phyloP scores from a whole-genome alignment of 441 rosid genomes.

The Gossypium aridum region DNA sequence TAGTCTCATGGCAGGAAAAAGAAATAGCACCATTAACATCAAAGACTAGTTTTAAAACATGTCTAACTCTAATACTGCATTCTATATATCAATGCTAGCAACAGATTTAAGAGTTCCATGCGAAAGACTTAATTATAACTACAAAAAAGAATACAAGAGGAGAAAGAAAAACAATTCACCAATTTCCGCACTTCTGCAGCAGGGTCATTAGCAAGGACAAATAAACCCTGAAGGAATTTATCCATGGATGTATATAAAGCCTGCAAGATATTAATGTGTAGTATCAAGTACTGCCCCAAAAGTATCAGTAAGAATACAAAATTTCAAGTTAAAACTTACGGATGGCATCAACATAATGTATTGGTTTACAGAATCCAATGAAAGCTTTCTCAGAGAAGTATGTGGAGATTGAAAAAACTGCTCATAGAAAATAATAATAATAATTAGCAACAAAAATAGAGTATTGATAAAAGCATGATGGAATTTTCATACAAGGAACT shows the following conservation, averaged over 20 bases:
- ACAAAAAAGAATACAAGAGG: slow-evolving; percentile 1
- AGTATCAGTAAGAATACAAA: neutral
- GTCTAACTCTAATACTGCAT: neutral
- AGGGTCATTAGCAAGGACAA: slow-evolving; percentile 81
- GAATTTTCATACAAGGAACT: neutral
- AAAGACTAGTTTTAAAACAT: neutral
- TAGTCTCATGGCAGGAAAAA: neutral
- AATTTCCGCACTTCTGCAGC: slow-evolving; percentile 88
- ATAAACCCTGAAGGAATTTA: slow-evolving; percentile 90
- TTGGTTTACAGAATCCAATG: slow-evolving; percentile 88
- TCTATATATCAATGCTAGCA: neutral
- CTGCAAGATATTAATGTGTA: slow-evolving; percentile 32
- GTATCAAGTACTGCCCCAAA: slow-evolving; percentile 11
- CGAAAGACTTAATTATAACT: neutral
- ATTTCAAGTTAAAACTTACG: slow-evolving; percentile 43
- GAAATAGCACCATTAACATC: neutral
- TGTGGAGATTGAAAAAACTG: slow-evolving; percentile 98
- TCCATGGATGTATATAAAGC: slow-evolving; percentile 81
- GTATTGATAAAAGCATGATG: neutral
- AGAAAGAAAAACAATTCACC: slow-evolving; percentile 35
- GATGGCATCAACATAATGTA: slow-evolving; percentile 94
- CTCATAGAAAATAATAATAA: slow-evolving; percentile 18
- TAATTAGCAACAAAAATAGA: neutral
- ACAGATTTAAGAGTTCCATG: neutral
- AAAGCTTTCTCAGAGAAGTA: slow-evolving; percentile 75